These are phyloP conservation scores for Hypoxylon sp. DNA, from an alignment of 2,329 filamentous ascomycete genomes.

Conservation along the genomic window DNA sequence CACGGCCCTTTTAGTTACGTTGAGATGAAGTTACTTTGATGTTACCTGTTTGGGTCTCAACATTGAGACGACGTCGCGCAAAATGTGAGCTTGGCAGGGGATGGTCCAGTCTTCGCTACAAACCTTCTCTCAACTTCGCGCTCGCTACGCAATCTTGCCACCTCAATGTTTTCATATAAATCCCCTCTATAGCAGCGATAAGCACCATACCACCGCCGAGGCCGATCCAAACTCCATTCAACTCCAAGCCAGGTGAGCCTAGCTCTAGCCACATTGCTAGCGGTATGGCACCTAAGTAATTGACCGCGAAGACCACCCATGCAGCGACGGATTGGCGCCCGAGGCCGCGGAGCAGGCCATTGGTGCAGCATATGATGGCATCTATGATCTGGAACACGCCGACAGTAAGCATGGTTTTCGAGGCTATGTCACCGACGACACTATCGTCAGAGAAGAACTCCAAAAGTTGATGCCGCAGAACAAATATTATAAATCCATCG, in stretches of 20 bases:
- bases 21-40: not conserved
- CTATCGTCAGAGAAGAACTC: conserved; percentile 55
- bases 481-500: conserved; percentile 54
- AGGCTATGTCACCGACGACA: conserved; percentile 51
- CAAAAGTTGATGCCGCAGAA: conserved; percentile 52
- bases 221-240: conserved; percentile 57
- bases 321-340: conserved; percentile 58
- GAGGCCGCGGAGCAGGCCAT: conserved; percentile 59
- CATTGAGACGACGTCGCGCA: not conserved
- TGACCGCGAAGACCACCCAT: conserved; percentile 56
- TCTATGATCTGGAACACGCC: conserved; percentile 56
- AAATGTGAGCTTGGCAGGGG: not conserved
- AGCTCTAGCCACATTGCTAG: conserved; percentile 58
- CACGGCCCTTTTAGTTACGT: not conserved
- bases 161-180: conserved; percentile 53
- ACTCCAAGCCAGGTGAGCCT: conserved; percentile 50
- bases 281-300: conserved; percentile 58
- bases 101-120: conserved; percentile 3
- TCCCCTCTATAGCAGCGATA: conserved; percentile 53
- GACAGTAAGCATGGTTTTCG: conserved; percentile 54
- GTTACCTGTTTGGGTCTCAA: not conserved
- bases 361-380: conserved; percentile 55
- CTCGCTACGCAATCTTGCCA: conserved; percentile 56
- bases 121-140: conserved; percentile 50
- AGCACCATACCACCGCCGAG: conserved; percentile 55